Conservation (phyloP, 2,329 filamentous ascomycete species). For the Penicillium vulpinum region DNA sequence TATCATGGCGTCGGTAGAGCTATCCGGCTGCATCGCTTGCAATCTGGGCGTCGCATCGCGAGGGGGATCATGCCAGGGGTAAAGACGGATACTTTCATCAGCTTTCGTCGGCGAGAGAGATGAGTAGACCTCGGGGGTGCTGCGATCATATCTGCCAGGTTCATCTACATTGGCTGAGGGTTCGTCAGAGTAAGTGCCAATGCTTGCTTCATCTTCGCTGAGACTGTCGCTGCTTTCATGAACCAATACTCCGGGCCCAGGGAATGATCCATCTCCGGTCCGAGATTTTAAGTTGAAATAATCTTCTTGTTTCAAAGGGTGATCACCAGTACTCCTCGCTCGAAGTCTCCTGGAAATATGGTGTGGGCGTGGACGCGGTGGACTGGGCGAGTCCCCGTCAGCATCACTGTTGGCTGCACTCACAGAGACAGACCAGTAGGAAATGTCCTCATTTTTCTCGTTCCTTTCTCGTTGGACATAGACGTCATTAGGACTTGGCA, state of each 20-base stretch:
- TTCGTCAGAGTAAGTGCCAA: conserved; percentile 28
- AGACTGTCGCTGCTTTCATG: conserved; percentile 46
- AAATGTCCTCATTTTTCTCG: conserved; percentile 56
- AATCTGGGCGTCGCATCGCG: conserved; percentile 31
- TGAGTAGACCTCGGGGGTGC: conserved; percentile 17
- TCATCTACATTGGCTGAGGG: conserved; percentile 30
- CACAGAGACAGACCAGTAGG: conserved; percentile 54
- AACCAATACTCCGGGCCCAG: conserved; percentile 53
- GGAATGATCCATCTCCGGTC: conserved; percentile 44
- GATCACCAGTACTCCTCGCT: conserved; percentile 48
- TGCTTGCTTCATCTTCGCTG: conserved; percentile 39
- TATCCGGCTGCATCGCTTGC: conserved; percentile 49
- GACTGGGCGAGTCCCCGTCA: conserved; percentile 29
- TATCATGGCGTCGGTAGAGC: conserved; percentile 57
- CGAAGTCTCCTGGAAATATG: conserved; percentile 39
- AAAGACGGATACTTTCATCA: conserved; percentile 35
- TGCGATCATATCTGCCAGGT: conserved; percentile 21
- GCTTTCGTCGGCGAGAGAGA: conserved; percentile 24
- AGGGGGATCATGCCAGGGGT: conserved; percentile 53
- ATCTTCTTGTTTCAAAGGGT: conserved; percentile 32
- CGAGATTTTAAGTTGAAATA: conserved; percentile 34
- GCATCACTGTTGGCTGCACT: conserved; percentile 48
- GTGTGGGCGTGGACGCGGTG: conserved; percentile 23
- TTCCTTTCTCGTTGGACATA: conserved; percentile 48
- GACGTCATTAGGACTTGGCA: conserved; percentile 54